phyloP scores from a whole-genome alignment of 164 flowering plant genomes.

The Kalanchoe fedtschenkoi region DNA sequence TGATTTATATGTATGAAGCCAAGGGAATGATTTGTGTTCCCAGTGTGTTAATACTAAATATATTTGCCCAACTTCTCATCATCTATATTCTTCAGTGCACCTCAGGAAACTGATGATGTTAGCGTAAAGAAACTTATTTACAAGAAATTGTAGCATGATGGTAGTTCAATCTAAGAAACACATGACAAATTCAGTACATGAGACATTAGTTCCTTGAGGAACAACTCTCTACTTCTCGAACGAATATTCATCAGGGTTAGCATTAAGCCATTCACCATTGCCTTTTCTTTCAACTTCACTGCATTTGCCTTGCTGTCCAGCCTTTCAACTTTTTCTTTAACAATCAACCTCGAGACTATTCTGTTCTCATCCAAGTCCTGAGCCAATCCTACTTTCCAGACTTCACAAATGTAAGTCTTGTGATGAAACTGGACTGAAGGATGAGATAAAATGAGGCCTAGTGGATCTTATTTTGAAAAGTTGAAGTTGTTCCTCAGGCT shows the following conservation, averaged over 20 bases:
- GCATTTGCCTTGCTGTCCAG: slow-evolving; percentile 1
- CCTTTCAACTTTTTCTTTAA: slow-evolving; percentile 6
- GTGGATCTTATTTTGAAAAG: too few relatives aligned
- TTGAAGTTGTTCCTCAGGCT: too few relatives aligned
- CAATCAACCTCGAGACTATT: slow-evolving; percentile 4
- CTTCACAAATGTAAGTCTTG: slow-evolving; percentile 16
- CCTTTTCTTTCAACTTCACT: slow-evolving; percentile 6
- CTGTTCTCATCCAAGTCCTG: slow-evolving; percentile 6
- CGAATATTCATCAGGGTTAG: slow-evolving; percentile 5
- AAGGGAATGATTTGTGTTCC: too few relatives aligned
- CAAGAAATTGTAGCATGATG: too few relatives aligned
- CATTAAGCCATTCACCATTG: slow-evolving; percentile 5
- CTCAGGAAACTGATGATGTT: too few relatives aligned
- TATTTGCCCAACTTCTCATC: too few relatives aligned
- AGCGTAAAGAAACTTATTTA: too few relatives aligned
- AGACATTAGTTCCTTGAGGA: not conserved
- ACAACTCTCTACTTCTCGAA: slow-evolving; percentile 2
- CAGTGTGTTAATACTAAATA: too few relatives aligned
- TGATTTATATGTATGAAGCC: not conserved
- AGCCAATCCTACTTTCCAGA: slow-evolving; percentile 15
- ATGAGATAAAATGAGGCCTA: not conserved
- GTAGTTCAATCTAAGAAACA: not conserved
- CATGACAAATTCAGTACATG: not conserved
- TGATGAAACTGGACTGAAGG: slow-evolving; percentile 1
- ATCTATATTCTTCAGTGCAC: too few relatives aligned